Percentiles rank a stretch among this genome's conserved stretches.
Evolutionary conservation across 179 eudicot genomes (phyloP).

Genomic region (Carnegiea gigantea): DNA sequence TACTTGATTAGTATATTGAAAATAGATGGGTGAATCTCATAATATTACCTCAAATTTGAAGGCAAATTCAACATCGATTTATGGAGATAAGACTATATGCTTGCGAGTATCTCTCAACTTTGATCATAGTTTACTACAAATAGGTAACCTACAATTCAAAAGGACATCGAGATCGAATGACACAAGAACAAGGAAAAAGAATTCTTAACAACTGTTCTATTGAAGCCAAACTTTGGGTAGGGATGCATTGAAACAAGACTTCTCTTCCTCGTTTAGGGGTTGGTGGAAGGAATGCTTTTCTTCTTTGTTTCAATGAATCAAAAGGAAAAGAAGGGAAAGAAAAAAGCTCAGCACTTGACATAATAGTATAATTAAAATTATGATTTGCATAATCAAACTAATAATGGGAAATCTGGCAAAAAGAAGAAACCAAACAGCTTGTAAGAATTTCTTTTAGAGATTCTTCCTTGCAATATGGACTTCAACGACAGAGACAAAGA

Average conservation of each 20-base stretch:
- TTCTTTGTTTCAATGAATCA: not conserved
- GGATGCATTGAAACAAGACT: slow-evolving; percentile 6
- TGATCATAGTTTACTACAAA: no score
- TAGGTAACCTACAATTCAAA: no score
- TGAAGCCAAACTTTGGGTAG: not conserved
- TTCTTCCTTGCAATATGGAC: slow-evolving; percentile 8
- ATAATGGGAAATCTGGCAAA: not conserved
- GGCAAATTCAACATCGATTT: no score
- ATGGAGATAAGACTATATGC: no score
- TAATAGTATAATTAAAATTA: not conserved
- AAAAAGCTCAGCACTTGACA: not conserved
- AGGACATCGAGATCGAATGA: not conserved
- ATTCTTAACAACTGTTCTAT: not conserved
- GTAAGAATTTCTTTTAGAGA: not conserved
- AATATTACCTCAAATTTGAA: no score
- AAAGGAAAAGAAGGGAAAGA: not conserved
- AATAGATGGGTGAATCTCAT: no score
- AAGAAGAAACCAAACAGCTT: not conserved
- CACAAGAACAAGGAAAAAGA: not conserved
- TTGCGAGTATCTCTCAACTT: no score
- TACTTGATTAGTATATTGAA: no score
- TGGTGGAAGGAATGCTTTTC: not conserved
- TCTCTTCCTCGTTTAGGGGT: not conserved
- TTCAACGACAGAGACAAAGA: not conserved
- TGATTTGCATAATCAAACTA: not conserved